These are phyloP conservation scores for Orbilia quercus DNA, from an alignment of 2,329 filamentous ascomycete species.

Conservation along the genomic window DNA sequence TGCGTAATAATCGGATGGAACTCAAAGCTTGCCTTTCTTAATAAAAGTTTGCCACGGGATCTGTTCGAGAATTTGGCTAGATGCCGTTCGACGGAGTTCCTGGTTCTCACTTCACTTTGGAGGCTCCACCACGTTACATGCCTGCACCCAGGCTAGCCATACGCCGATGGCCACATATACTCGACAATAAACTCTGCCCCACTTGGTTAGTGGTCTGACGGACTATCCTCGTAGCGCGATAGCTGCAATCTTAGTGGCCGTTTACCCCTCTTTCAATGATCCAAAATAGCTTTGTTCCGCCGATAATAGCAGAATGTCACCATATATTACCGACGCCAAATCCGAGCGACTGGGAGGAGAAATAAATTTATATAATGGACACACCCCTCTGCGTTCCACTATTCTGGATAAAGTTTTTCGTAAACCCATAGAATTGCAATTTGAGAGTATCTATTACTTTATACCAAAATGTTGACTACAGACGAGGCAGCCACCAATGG, in stretches of 20 bases:
- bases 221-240: conserved; percentile 18
- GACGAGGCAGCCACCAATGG: background rate
- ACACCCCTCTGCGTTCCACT: background rate
- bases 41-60: too few species aligned
- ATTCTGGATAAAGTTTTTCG: background rate
- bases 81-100: conserved; percentile 4
- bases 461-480: background rate
- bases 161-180: conserved; percentile 20
- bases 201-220: conserved; percentile 18
- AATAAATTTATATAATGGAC: conserved; percentile 5
- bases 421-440: background rate
- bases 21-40: too few species aligned
- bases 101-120: background rate
- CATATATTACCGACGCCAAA: conserved; percentile 6
- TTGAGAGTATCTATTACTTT: background rate
- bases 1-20: too few species aligned
- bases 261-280: conserved; percentile 21
- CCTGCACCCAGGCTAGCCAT: conserved; percentile 6
- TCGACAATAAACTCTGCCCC: background rate
- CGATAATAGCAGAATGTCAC: background rate
- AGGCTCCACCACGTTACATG: background rate
- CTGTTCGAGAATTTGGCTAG: background rate
- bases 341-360: conserved; percentile 19
- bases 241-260: background rate
- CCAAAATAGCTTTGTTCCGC: too few species aligned